These are phyloP conservation scores for Schwanniomyces sp. DNA, from an alignment of 805 yeast species.

Conservation along the genomic window DNA sequence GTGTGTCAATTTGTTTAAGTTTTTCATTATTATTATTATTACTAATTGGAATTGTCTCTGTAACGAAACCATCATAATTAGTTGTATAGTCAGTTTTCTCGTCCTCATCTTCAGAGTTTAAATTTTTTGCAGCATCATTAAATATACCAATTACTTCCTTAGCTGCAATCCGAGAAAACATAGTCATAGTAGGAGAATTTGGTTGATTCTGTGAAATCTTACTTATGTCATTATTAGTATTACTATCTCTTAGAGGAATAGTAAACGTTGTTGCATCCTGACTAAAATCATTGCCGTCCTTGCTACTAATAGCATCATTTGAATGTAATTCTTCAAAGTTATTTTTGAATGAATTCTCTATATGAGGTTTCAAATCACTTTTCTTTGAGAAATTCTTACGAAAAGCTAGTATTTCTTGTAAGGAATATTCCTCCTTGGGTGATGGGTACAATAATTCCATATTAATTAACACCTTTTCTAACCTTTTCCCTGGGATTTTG, in stretches of 20 bases:
- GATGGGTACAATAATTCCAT: conserved; percentile 54
- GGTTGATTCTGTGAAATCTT: conserved; percentile 22
- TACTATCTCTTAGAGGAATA: conserved; percentile 45
- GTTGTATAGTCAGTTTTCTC: conserved; percentile 25
- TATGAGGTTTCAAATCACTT: background rate
- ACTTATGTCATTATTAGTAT: conserved; percentile 9
- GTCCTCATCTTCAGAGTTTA: conserved; percentile 31
- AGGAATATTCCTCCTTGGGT: conserved; percentile 51
- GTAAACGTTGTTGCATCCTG: conserved; percentile 34
- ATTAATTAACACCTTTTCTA: conserved; percentile 61
- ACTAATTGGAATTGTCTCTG: conserved; percentile 43
- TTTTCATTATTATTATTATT: background rate
- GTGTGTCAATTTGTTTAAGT: conserved; percentile 17
- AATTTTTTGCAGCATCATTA: conserved; percentile 47
- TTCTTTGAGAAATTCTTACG: conserved; percentile 30
- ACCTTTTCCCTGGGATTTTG: conserved; percentile 54
- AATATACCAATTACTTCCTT: conserved; percentile 77
- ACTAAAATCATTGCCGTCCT: background rate
- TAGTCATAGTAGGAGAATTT: conserved; percentile 76
- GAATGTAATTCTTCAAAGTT: too few species aligned
- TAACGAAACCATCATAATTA: conserved; percentile 46
- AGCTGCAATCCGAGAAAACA: conserved; percentile 71
- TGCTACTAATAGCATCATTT: too few species aligned
- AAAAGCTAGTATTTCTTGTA: conserved; percentile 64
- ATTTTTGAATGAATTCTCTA: background rate